Conservation (phyloP, 2,329 filamentous ascomycete species). For the Fusarium sp. region DNA sequence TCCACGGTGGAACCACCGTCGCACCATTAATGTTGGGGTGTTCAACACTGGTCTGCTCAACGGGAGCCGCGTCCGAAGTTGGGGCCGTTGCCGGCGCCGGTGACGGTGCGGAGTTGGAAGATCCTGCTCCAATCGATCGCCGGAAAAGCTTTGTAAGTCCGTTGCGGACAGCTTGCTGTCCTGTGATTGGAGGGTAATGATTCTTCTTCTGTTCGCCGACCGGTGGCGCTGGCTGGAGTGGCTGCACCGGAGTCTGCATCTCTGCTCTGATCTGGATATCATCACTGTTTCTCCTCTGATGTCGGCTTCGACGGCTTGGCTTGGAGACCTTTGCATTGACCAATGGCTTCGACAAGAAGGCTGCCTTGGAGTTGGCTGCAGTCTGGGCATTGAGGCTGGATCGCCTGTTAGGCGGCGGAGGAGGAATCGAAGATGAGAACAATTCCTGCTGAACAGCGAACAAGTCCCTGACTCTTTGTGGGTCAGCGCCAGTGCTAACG, state of each 20-base stretch:
- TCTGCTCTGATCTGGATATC: constrained; percentile 42
- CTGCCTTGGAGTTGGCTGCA: constrained; percentile 39
- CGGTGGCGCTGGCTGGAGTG: constrained; percentile 27
- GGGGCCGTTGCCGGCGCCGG: background rate
- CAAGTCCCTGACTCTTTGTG: constrained; percentile 59
- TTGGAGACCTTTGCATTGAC: constrained; percentile 30
- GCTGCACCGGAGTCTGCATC: constrained; percentile 41
- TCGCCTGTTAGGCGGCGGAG: constrained; percentile 61
- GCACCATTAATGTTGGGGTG: constrained; percentile 32
- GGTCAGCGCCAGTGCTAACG: constrained; percentile 37
- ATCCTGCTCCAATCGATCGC: constrained; percentile 56
- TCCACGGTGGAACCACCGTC: constrained; percentile 55
- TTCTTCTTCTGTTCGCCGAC: constrained; percentile 49
- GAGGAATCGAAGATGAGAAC: constrained; percentile 53
- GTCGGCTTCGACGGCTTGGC: constrained; percentile 28
- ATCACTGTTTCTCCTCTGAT: constrained; percentile 45
- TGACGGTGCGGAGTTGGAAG: constrained; percentile 25
- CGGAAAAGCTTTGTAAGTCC: constrained; percentile 64
- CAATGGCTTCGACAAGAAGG: constrained; percentile 33
- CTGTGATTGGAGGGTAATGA: constrained; percentile 62
- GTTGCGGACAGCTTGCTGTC: constrained; percentile 55
- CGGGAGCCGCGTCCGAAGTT: constrained; percentile 17
- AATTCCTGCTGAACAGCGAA: constrained; percentile 54
- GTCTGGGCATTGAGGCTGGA: constrained; percentile 65
- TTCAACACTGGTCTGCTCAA: constrained; percentile 22